Conservation (phyloP, 106 monocot genomes). For the Hemerocallis citrina region DNA sequence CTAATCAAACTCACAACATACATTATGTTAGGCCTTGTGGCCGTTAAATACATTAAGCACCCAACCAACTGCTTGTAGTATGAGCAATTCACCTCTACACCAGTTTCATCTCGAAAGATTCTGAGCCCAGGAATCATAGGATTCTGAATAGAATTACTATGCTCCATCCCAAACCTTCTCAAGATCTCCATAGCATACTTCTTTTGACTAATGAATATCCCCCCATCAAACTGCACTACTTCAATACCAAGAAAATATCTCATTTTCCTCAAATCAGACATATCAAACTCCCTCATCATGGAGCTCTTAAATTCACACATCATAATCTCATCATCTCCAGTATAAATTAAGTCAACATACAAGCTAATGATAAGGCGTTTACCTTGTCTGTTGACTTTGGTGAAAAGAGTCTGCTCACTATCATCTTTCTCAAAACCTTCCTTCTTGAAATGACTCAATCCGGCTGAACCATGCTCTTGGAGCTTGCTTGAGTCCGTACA, state of each 20-base stretch:
- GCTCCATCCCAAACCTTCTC: constrained; percentile 1
- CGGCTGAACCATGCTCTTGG: constrained; percentile 6
- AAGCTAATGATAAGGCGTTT: not conserved
- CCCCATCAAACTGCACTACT: not conserved
- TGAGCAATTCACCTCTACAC: not conserved
- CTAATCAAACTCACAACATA: not conserved
- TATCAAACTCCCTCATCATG: not conserved
- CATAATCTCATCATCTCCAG: constrained; percentile 7
- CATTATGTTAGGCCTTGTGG: constrained; percentile 20
- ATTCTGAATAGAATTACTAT: constrained; percentile 7
- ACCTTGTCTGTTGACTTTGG: not conserved
- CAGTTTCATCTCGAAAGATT: no score
- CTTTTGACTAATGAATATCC: constrained; percentile 11
- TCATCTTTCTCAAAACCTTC: not conserved
- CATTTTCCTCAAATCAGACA: not conserved
- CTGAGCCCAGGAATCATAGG: not conserved
- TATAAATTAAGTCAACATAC: constrained; percentile 10
- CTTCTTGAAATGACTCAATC: constrained; percentile 1
- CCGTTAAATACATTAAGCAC: constrained; percentile 15
- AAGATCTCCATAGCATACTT: constrained; percentile 7
- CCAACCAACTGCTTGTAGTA: constrained; percentile 22
- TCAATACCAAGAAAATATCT: not conserved
- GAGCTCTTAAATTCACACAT: not conserved
- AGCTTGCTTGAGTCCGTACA: constrained; percentile 8
- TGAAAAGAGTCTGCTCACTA: constrained; percentile 1